Evolutionary conservation across 805 yeast species (phyloP).

Genomic region (Wickerhamomyces hampshirensis): DNA sequence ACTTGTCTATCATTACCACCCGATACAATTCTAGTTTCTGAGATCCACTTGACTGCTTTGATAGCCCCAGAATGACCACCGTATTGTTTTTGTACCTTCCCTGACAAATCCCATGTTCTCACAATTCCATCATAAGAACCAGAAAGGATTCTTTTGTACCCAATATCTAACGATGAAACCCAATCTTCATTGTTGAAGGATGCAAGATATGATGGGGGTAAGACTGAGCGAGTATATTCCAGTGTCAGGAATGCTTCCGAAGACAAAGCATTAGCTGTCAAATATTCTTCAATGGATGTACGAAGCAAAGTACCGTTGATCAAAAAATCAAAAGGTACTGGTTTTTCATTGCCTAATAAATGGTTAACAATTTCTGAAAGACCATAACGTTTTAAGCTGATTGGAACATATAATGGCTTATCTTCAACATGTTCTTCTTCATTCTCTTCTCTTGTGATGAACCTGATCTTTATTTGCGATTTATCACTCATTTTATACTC

Average conservation of each 20-base stretch:
- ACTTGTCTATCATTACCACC: constrained; percentile 88
- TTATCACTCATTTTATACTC: constrained; percentile 26
- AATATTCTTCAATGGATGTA: constrained; percentile 73
- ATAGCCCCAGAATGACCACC: constrained; percentile 89
- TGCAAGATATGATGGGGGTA: constrained; percentile 91
- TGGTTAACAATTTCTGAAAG: constrained; percentile 94
- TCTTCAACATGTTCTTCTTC: constrained; percentile 70
- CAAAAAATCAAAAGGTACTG: constrained; percentile 90
- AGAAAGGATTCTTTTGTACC: constrained; percentile 54
- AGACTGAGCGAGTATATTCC: constrained; percentile 87
- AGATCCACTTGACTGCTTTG: constrained; percentile 75
- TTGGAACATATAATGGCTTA: constrained; percentile 85
- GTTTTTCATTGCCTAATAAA: constrained; percentile 52
- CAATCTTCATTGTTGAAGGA: constrained; percentile 92
- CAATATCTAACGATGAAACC: constrained; percentile 65
- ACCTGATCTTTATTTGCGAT: constrained; percentile 74
- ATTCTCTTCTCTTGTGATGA: constrained; percentile 83
- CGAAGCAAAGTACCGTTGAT: constrained; percentile 81
- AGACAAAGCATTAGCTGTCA: constrained; percentile 71
- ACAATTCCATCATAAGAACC: constrained; percentile 96
- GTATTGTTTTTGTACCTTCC: constrained; percentile 73
- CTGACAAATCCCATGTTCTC: constrained; percentile 80
- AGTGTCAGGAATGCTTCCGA: constrained; percentile 72
- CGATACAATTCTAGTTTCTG: constrained; percentile 69
- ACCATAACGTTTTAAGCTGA: constrained; percentile 81